A percentile compares a stretch with the other conserved stretches of the same genome.
phyloP scores from a whole-genome alignment of 345 rosid genomes.

The Moricandia moricandioides region DNA sequence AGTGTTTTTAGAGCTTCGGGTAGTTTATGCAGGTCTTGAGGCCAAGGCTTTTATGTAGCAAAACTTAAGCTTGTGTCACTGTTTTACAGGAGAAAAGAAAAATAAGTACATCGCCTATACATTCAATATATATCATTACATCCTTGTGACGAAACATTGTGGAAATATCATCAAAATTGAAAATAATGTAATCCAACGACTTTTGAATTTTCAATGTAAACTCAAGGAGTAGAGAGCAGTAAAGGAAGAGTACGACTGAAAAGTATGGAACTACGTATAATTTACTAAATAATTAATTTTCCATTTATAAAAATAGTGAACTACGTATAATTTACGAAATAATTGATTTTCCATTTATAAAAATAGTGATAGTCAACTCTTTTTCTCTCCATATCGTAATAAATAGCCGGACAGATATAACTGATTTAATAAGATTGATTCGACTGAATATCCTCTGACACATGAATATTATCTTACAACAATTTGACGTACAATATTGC shows the following conservation, averaged over 20 bases:
- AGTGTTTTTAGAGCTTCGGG: background rate
- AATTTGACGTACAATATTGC: conserved; percentile 25
- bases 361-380: conserved; percentile 24
- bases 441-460: conserved; percentile 24
- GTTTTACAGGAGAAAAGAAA: background rate
- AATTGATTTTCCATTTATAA: background rate
- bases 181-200: background rate
- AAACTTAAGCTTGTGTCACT: background rate
- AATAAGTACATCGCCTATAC: background rate
- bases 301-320: no score
- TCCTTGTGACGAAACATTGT: background rate
- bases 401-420: conserved; percentile 15
- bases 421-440: background rate
- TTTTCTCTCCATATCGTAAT: conserved; percentile 19
- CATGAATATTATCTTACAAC: conserved; percentile 15
- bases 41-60: background rate
- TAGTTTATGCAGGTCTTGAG: background rate
- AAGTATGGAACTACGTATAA: conserved; percentile 14
- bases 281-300: background rate
- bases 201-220: conserved; percentile 25
- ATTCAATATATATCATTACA: background rate
- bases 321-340: conserved; percentile 9
- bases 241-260: background rate
- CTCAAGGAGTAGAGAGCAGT: background rate
- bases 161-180: background rate